phyloP scores from a whole-genome alignment of 805 yeast species.

The Wickerhamomyces tratensis region DNA sequence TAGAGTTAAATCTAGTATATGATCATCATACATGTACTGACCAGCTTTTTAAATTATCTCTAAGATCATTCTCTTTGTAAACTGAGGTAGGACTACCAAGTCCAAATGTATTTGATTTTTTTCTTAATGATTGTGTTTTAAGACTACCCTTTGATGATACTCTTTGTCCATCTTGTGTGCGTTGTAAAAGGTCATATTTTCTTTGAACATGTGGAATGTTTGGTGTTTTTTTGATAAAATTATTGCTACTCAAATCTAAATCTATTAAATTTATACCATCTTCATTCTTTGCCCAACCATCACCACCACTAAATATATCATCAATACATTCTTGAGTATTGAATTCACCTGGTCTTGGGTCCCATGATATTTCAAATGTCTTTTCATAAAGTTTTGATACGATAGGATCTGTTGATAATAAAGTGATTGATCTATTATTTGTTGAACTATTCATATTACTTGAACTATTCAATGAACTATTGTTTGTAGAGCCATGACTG shows the following conservation, averaged over 20 bases:
- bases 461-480: background rate
- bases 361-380: constrained; percentile 56
- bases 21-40: constrained; percentile 6
- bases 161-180: too few relatives aligned
- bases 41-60: constrained; percentile 35
- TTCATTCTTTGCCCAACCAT: constrained; percentile 51
- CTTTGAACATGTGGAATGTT: too few relatives aligned
- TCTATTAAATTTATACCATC: constrained; percentile 34
- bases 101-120: too few relatives aligned
- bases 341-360: constrained; percentile 41
- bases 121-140: too few relatives aligned
- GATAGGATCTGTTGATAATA: constrained; percentile 31
- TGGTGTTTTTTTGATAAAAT: background rate
- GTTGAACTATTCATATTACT: background rate
- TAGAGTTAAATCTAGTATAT: too few relatives aligned
- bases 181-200: background rate
- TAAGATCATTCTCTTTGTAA: constrained; percentile 18
- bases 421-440: constrained; percentile 1
- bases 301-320: constrained; percentile 65
- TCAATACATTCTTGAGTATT: constrained; percentile 64
- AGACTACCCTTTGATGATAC: too few relatives aligned
- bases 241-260: constrained; percentile 10
- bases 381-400: constrained; percentile 40
- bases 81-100: too few relatives aligned
- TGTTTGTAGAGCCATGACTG: background rate